Evolutionary conservation across 1,284 basidiomycete genomes (phyloP).

Genomic region (Tranzscheliella williamsii): DNA sequence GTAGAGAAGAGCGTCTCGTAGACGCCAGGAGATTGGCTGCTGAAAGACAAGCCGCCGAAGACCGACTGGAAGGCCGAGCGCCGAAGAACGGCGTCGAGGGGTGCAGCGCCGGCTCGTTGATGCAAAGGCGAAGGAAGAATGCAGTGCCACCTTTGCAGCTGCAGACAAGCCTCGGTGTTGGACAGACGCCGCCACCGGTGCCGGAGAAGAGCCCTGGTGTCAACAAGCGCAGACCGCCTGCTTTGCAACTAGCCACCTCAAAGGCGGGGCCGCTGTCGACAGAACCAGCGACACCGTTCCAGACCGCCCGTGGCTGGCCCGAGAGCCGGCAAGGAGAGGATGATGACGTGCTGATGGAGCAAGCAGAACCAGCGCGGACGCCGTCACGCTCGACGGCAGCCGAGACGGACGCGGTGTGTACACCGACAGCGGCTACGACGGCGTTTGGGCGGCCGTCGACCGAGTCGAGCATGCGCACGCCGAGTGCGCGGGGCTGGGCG

Average conservation of each 20-base stretch:
- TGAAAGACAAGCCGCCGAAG: slow-evolving; percentile 29
- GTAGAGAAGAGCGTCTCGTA: slow-evolving; percentile 30
- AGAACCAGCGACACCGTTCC: slow-evolving; percentile 27
- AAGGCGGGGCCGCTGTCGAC: background rate
- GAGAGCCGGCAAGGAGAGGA: slow-evolving; percentile 4
- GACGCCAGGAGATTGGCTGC: slow-evolving; percentile 29
- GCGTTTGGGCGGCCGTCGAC: background rate
- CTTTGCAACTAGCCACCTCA: slow-evolving; percentile 11
- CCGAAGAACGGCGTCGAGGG: slow-evolving; percentile 2
- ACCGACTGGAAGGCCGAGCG: slow-evolving; percentile 22
- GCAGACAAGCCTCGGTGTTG: slow-evolving; percentile 1
- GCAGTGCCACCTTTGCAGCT: slow-evolving; percentile 26
- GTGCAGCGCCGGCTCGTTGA: slow-evolving; percentile 15
- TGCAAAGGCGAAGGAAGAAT: slow-evolving; percentile 33
- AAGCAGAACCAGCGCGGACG: slow-evolving; percentile 27
- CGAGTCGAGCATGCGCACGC: slow-evolving; percentile 11
- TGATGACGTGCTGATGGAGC: slow-evolving; percentile 27
- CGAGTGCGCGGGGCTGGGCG: slow-evolving; percentile 5
- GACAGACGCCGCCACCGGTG: background rate
- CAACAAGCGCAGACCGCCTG: slow-evolving; percentile 7
- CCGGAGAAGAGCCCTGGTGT: background rate
- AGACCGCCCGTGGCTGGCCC: slow-evolving; percentile 17
- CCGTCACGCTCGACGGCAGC: slow-evolving; percentile 15
- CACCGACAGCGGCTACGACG: slow-evolving; percentile 20
- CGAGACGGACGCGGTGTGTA: slow-evolving; percentile 20